These are phyloP conservation scores for Fistulifera pelliculosa DNA, from an alignment of 108 stramenopile genomes.

Conservation along the genomic window DNA sequence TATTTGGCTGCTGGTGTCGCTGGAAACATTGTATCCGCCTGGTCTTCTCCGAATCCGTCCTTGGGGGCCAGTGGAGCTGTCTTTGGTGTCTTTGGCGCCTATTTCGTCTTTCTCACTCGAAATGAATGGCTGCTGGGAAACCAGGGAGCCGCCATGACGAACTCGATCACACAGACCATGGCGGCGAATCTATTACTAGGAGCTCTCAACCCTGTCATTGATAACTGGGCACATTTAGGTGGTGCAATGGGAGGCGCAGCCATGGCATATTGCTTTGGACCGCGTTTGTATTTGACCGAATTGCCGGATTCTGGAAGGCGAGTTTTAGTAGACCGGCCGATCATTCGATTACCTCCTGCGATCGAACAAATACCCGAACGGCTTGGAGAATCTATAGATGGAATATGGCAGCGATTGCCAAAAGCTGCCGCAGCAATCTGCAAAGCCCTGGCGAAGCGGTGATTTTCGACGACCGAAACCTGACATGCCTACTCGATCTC, in stretches of 20 bases:
- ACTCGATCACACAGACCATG: constrained; percentile 25
- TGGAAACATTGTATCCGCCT: constrained; percentile 59
- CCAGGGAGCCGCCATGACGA: constrained; percentile 23
- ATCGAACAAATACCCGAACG: constrained; percentile 38
- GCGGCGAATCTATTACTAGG: constrained; percentile 35
- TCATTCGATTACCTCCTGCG: constrained; percentile 29
- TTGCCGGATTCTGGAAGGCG: constrained; percentile 31
- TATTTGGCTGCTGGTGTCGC: constrained; percentile 63
- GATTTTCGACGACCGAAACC: too few species aligned
- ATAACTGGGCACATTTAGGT: constrained; percentile 78
- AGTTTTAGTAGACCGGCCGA: constrained; percentile 44
- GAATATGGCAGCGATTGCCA: too few species aligned
- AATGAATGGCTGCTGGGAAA: constrained; percentile 53
- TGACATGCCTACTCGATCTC: too few species aligned
- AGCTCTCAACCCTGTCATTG: constrained; percentile 44
- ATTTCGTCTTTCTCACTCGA: constrained; percentile 56
- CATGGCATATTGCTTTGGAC: constrained; percentile 71
- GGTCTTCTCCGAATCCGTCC: constrained; percentile 59
- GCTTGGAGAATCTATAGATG: neutral
- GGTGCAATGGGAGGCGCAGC: constrained; percentile 38
- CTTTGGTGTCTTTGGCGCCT: constrained; percentile 72
- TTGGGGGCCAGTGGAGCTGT: constrained; percentile 79
- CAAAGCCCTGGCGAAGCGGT: too few species aligned
- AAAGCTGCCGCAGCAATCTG: too few species aligned
- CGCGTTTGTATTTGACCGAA: constrained; percentile 46